Base-by-base conservation (phyloP, 805 yeast genomes). In the Saccharomyces cerevisiae region DNA sequence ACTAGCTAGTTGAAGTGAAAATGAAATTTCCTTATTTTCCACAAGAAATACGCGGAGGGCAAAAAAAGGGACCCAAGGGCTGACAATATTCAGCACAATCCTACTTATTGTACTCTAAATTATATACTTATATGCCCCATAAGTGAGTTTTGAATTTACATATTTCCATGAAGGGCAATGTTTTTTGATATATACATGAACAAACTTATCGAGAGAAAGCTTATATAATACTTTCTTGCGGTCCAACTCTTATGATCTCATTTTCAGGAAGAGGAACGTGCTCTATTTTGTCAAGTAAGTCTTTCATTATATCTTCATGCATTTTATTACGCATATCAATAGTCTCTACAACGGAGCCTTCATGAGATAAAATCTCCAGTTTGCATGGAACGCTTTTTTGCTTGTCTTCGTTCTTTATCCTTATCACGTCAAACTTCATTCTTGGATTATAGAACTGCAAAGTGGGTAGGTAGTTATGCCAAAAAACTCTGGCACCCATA, bases 391-490 rank as follows among this genome's bases (percentile, higher is more conserved):
- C 70, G 46, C 57, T 59, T 9, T 53, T 55, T 31, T 63, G 65
- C 28, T 55, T 55, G 51, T 63, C 55, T n/a, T 55, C 55, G 49
- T 71, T 66, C 43, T 75, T 72, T 47, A 86, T 75, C 60, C 90
- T 75, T 13, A 78, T 72, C 36, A 89, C 84, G 26, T 77, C 75
- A 53, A 89, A 81, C 26, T 81, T 78, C 28, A 87, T 64, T 47
- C 74, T 72, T n/a, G 92, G 91, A 69, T 90, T 90, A 73, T 89
- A 91, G 69, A 87, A 90, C 67, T 82, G 84, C 58, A 90, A 76
- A 6, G 90, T 82, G 27, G 94, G 95, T 54, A 90, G 73, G 70
- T 82, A 79, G 51, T 76, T 72, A 61, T 80, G 81, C 94, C 95
- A 87, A 70, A 90, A 88, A 59, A 79, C 79, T 62, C 84, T 81